Evolutionary conservation across 2,329 filamentous ascomycete species (phyloP).

Genomic region (Plenodomus lindquistii): DNA sequence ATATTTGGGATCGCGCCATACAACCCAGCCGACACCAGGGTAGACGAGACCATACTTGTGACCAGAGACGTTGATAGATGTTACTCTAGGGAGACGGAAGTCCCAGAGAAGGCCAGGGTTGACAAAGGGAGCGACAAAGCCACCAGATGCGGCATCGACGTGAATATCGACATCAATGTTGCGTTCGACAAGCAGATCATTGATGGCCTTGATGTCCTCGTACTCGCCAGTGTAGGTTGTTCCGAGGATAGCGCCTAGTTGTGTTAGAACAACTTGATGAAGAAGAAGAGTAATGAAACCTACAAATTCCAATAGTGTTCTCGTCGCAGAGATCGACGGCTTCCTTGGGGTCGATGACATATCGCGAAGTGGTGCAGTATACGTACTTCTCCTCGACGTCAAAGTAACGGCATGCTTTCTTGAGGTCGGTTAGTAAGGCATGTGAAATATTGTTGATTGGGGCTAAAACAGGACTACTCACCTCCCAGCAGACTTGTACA

Average conservation of each 20-base stretch:
- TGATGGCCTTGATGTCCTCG: slow-evolving; percentile 89
- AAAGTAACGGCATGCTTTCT: slow-evolving; percentile 77
- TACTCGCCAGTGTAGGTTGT: slow-evolving; percentile 94
- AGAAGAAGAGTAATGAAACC: not conserved
- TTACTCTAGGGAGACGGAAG: slow-evolving; percentile 84
- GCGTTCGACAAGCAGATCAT: slow-evolving; percentile 78
- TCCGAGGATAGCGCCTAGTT: slow-evolving; percentile 70
- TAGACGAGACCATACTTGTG: slow-evolving; percentile 83
- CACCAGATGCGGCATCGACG: slow-evolving; percentile 89
- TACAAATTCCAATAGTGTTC: slow-evolving; percentile 85
- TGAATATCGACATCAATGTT: slow-evolving; percentile 84
- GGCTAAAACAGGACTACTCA: not conserved
- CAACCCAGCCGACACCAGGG: slow-evolving; percentile 90
- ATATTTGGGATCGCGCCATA: slow-evolving; percentile 76
- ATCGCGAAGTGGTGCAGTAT: slow-evolving; percentile 64
- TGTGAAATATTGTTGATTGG: too few relatives aligned
- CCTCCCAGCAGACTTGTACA: slow-evolving; percentile 94
- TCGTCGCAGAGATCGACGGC: slow-evolving; percentile 66
- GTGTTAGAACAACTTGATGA: not conserved
- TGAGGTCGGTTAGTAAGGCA: not conserved
- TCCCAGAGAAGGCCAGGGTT: slow-evolving; percentile 86
- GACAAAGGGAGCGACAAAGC: slow-evolving; percentile 92
- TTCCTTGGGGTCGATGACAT: slow-evolving; percentile 66
- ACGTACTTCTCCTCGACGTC: slow-evolving; percentile 88
- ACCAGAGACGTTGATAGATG: slow-evolving; percentile 91